Base-by-base conservation (phyloP, 805 yeast genomes). In the Candida silvicultrix region DNA sequence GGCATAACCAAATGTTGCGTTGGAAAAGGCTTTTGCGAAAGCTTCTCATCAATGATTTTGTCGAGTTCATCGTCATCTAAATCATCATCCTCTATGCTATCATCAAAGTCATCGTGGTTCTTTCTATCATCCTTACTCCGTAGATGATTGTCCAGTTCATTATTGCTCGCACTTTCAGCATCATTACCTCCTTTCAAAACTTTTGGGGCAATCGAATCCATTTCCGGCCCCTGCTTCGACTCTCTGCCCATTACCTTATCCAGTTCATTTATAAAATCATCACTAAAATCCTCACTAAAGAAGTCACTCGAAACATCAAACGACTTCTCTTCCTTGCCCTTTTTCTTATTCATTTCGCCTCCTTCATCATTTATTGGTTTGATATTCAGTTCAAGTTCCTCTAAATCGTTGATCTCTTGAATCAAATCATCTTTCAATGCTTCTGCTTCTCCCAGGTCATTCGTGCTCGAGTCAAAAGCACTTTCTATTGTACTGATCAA, bases 201-300 rank as follows among this genome's bases (percentile, higher is more conserved):
- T 14, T 22, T n/a, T n/a, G n/a, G n/a, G n/a, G n/a, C n/a, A n/a
- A n/a, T n/a, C n/a, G n/a, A n/a, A n/a, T n/a, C n/a, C n/a, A n/a
- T n/a, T n/a, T n/a, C n/a, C n/a, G n/a, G n/a, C n/a, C n/a, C n/a
- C n/a, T n/a, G 32, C 12, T 19, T 18, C 14, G 23, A 16, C 39
- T 8, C n/a, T 28, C 37, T 49, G 4, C 43, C 45, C 12, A 51
- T 11, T 2, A 41, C 44, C 15, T 39, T 44, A 11, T 53, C 52
- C 19, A 52, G 29, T 11, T 52, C 54, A 36, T 49, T 49, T 45
- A 57, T 23, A 32, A 59, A 53, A n/a, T 50, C 60, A 12, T 57
- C 60, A 46, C 62, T 58, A 31, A 54, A 52, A 35, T 53, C 59
- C 21, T 58, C 63, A 41, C 52, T 48, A 18, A 55, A 49, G 11